Evolutionary conservation across 2,329 filamentous ascomycete genomes (phyloP).

Genomic region (Fusarium graminum): DNA sequence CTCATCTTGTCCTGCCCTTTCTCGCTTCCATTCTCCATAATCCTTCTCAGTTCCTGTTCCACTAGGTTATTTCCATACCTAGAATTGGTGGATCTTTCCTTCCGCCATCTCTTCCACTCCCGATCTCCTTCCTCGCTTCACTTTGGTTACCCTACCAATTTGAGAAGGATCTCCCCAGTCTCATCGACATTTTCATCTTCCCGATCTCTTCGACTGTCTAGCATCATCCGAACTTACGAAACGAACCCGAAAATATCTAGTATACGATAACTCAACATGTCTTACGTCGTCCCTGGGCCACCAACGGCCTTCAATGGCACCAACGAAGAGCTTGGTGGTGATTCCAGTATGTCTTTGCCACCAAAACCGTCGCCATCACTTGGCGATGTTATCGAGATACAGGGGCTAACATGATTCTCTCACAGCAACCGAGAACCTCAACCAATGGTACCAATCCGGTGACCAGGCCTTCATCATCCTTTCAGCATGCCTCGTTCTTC

Average conservation of each 20-base stretch:
- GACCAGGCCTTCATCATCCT: constrained; percentile 96
- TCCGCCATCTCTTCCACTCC: constrained; percentile 9
- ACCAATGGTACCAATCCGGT: constrained; percentile 93
- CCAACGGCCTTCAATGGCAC: constrained; percentile 74
- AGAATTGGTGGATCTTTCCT: constrained; percentile 28
- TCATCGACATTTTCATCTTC: constrained; percentile 8
- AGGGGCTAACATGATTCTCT: constrained; percentile 13
- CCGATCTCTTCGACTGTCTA: constrained; percentile 3
- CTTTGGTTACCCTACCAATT: constrained; percentile 11
- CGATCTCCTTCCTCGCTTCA: constrained; percentile 20
- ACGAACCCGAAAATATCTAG: constrained; percentile 13
- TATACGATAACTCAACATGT: constrained; percentile 59
- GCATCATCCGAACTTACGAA: constrained; percentile 24
- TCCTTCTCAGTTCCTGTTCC: constrained; percentile 19
- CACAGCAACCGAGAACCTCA: constrained; percentile 84
- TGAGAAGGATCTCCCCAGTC: constrained; percentile 17
- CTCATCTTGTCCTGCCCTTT: constrained; percentile 8
- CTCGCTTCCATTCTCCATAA: constrained; percentile 18
- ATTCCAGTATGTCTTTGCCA: constrained; percentile 74
- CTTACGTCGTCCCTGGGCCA: constrained; percentile 70
- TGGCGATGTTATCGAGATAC: neutral
- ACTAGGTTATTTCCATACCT: constrained; percentile 30
- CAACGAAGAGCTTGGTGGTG: constrained; percentile 74
- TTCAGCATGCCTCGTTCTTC: constrained; percentile 89
- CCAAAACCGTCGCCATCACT: constrained; percentile 3